Evolutionary conservation across 2,329 filamentous ascomycete genomes (phyloP), one percentile per base, ranked within the genome.

Genomic region (Colletotrichum costaricense): DNA sequence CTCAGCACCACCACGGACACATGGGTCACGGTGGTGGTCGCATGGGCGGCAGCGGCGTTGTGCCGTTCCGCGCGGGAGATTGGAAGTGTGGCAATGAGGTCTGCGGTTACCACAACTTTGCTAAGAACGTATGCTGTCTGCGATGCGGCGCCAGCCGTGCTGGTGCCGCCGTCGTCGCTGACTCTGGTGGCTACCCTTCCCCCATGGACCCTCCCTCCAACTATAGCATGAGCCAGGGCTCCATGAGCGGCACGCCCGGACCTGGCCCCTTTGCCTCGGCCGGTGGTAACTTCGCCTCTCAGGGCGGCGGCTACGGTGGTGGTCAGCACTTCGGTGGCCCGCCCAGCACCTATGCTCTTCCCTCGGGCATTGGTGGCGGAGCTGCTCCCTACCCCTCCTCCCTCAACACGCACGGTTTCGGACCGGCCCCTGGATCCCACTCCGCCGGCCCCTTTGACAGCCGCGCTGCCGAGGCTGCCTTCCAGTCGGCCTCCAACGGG

Each of bases 41-140:
- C 77, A 94, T 95, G 88, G 93, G 93, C 75, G 93, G 94, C 75
- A 93, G 94, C 77, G 93, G 94, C 68, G 93, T 95, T 60, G 97
- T 99, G 56, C 97, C 97, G 19, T 99, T 99, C 93, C 94, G 97
- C 80, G 97, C 97, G 68, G 97, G 97, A 80, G 97, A 99, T 81
- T 99, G 97, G 97, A 98, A 98, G 85, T 99, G 97, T 81, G 97
- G 97, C 69, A 97, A 97, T 76, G 97, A 99, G 81, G 95, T 95
- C 49, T 99, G 97, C 82, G 95, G 94, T 72, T 99, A 99, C 84
- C 97, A 99, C 88, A 99, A 99, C 87, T 99, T 99, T 81, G 97
- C 97, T 75, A 99, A 99, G 90, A 99, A 99, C 79, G 96, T 98
- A 71, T 97, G 95, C 85, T 99, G 97, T 84, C 91, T 99, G 75